Evolutionary conservation across 2,329 filamentous ascomycete species (phyloP).

Genomic region (Knufia petricola): DNA sequence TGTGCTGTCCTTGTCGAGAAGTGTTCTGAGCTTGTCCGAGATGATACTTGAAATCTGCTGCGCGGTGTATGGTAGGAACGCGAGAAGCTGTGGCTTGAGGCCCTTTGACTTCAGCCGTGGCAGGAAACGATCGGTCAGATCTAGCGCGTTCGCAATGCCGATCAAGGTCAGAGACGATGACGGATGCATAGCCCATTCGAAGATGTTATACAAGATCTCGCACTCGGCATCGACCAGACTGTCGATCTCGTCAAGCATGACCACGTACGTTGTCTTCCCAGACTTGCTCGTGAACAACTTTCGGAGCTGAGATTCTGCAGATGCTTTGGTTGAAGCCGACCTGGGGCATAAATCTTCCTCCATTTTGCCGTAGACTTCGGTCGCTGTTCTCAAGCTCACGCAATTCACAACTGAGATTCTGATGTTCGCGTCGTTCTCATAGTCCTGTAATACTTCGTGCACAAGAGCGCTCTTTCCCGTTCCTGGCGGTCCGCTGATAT

Average conservation of each 20-base stretch:
- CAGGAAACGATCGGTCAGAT: conserved; percentile 88
- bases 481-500: conserved; percentile 89
- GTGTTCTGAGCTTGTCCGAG: conserved; percentile 66
- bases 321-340: conserved; percentile 52
- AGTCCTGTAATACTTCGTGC: conserved; percentile 60
- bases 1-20: conserved; percentile 50
- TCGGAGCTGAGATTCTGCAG: conserved; percentile 59
- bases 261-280: conserved; percentile 56
- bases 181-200: conserved; percentile 85
- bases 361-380: conserved; percentile 73
- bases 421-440: conserved; percentile 44
- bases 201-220: conserved; percentile 84
- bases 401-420: conserved; percentile 82
- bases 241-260: conserved; percentile 91
- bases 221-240: conserved; percentile 81
- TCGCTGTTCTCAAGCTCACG: conserved; percentile 86
- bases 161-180: conserved; percentile 72
- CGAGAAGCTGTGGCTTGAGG: conserved; percentile 77
- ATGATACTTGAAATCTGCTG: conserved; percentile 81
- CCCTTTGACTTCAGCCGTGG: conserved; percentile 88
- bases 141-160: conserved; percentile 91
- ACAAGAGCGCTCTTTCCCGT: conserved; percentile 96
- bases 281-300: conserved; percentile 52
- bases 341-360: conserved; percentile 59
- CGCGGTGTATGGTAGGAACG: conserved; percentile 87